Percentiles rank a stretch among this genome's conserved stretches.
Conservation (phyloP, 257 asterid species). For the Ehretia macrophylla region DNA sequence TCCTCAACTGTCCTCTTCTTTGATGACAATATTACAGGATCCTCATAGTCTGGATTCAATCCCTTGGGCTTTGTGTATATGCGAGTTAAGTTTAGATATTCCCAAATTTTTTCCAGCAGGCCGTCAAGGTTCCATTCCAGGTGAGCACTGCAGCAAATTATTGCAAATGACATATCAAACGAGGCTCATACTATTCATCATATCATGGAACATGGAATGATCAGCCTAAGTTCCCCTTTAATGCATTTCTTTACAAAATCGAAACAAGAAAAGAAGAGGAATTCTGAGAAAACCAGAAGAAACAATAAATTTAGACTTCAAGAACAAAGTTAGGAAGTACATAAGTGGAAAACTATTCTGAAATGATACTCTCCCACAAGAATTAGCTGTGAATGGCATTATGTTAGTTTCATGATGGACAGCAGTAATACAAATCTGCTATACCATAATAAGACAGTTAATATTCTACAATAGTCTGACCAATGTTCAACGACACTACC, state of each 20-base stretch:
- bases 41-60: conserved; percentile 97
- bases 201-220: neutral
- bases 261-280: neutral
- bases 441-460: no score
- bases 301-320: no score
- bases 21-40: conserved; percentile 93
- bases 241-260: neutral
- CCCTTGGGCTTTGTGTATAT: conserved; percentile 99
- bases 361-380: no score
- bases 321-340: no score
- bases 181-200: neutral
- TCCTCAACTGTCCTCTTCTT: conserved; percentile 86
- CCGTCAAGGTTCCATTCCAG: conserved; percentile 99
- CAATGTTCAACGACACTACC: no score
- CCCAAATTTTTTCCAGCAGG: conserved; percentile 91
- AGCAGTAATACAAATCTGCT: no score
- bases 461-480: no score
- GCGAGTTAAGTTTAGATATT: conserved; percentile 87
- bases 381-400: no score
- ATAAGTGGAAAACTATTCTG: no score
- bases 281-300: no score
- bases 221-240: neutral
- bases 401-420: no score
- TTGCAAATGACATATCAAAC: conserved; percentile 1
- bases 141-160: conserved; percentile 67